Percentiles rank a stretch among this genome's conserved stretches.
Evolutionary conservation across 805 yeast species (phyloP).

Genomic region (Candida broadrunensis): DNA sequence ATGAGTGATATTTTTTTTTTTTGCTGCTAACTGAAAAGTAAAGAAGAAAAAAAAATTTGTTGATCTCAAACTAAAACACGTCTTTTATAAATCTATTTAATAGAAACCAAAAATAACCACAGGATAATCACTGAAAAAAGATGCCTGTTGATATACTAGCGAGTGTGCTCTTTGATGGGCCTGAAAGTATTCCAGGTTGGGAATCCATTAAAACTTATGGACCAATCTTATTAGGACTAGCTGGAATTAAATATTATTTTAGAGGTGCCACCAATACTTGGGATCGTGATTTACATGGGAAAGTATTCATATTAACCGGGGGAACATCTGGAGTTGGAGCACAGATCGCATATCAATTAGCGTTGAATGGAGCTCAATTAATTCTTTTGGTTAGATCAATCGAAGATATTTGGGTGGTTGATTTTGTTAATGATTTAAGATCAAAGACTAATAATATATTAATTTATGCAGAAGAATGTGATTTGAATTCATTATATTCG

Average conservation of each 20-base stretch:
- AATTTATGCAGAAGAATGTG: conserved; percentile 90
- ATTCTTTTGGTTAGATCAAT: conserved; percentile 65
- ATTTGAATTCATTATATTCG: conserved; percentile 67
- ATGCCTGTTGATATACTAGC: conserved; percentile 89
- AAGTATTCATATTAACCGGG: conserved; percentile 82
- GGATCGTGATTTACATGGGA: conserved; percentile 91
- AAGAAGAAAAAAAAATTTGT: too few relatives aligned
- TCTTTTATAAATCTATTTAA: too few relatives aligned
- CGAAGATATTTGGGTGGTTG: conserved; percentile 71
- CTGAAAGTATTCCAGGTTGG: conserved; percentile 76
- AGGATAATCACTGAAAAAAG: too few relatives aligned
- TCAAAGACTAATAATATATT: conserved; percentile 64
- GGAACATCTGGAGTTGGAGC: conserved; percentile 94
- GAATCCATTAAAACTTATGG: conserved; percentile 50
- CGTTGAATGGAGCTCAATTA: conserved; percentile 81
- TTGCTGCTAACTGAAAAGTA: too few relatives aligned
- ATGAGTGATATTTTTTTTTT: not conserved
- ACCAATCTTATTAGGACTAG: conserved; percentile 48
- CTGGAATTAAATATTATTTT: conserved; percentile 65
- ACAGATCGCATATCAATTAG: conserved; percentile 68
- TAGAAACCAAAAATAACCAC: too few relatives aligned
- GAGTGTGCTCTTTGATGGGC: conserved; percentile 68
- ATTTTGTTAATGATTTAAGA: conserved; percentile 76
- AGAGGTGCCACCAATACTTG: conserved; percentile 82
- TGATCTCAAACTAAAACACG: too few relatives aligned